These are phyloP conservation scores for Myxozyma udenii DNA, from an alignment of 805 yeast species.

Conservation along the genomic window DNA sequence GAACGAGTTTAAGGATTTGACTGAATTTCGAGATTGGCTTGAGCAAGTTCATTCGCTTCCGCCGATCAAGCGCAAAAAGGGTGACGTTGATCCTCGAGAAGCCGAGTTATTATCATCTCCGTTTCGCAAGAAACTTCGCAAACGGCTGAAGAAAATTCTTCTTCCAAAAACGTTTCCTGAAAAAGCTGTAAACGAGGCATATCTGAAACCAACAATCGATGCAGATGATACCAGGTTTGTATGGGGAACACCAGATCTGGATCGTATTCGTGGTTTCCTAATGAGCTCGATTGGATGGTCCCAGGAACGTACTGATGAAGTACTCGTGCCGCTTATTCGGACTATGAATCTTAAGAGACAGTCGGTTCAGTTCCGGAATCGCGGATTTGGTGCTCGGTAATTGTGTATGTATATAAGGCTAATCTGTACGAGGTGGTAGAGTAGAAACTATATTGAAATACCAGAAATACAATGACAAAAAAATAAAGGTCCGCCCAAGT, in stretches of 20 bases:
- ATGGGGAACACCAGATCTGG: conserved; percentile 91
- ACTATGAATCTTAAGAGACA: conserved; percentile 61
- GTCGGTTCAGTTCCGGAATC: conserved; percentile 7
- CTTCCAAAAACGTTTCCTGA: conserved; percentile 71
- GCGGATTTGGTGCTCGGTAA: conserved; percentile 5
- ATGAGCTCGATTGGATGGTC: conserved; percentile 76
- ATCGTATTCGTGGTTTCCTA: conserved; percentile 67
- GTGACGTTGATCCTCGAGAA: conserved; percentile 38
- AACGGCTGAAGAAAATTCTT: conserved; percentile 53
- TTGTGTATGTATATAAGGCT: neutral
- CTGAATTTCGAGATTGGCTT: conserved; percentile 56
- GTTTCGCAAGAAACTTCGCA: conserved; percentile 57
- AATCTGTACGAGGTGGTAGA: neutral
- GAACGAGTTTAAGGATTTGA: conserved; percentile 66
- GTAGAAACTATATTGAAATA: neutral
- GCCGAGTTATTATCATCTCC: conserved; percentile 39
- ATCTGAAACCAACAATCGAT: conserved; percentile 78
- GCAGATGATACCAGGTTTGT: conserved; percentile 68
- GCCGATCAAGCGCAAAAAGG: neutral
- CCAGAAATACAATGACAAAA: too few species aligned
- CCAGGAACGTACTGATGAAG: conserved; percentile 70
- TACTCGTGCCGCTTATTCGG: conserved; percentile 77
- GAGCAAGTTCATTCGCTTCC: conserved; percentile 36
- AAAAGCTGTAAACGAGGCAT: conserved; percentile 65
- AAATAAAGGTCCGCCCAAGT: neutral